Evolutionary conservation across 495 filamentous ascomycete species (phyloP).

Genomic region (Daldinia decipiens): DNA sequence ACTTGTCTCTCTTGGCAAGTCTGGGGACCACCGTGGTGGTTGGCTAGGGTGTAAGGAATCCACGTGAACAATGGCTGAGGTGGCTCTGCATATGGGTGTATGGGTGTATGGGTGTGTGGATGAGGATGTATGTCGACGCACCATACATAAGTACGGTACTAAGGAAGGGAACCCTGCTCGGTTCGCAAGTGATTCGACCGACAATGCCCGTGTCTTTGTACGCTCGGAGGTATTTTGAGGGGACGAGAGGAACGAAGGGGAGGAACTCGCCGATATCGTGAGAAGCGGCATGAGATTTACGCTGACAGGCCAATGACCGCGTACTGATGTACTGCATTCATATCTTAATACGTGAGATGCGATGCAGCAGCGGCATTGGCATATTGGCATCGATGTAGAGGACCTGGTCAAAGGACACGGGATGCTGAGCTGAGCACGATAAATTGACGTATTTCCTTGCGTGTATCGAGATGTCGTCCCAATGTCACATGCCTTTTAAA

Average conservation of each 20-base stretch:
- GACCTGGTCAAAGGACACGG: slow-evolving; percentile 22
- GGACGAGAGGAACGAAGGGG: not conserved
- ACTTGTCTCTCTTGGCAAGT: slow-evolving; percentile 44
- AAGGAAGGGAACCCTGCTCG: slow-evolving; percentile 26
- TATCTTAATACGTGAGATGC: slow-evolving; percentile 15
- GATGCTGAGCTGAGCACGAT: slow-evolving; percentile 26
- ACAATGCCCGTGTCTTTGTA: slow-evolving; percentile 29
- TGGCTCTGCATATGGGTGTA: slow-evolving; percentile 41
- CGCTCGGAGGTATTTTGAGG: slow-evolving; percentile 17
- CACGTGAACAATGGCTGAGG: slow-evolving; percentile 45
- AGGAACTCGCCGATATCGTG: slow-evolving; percentile 35
- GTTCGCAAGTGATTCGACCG: slow-evolving; percentile 30
- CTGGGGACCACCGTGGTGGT: slow-evolving; percentile 39
- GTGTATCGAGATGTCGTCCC: slow-evolving; percentile 17
- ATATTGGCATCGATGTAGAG: slow-evolving; percentile 18
- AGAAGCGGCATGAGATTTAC: slow-evolving; percentile 19
- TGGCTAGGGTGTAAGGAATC: slow-evolving; percentile 29
- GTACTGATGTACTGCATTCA: slow-evolving; percentile 18
- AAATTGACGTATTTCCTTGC: slow-evolving; percentile 17
- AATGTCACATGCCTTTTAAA: slow-evolving; percentile 36
- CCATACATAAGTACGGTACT: slow-evolving; percentile 8
- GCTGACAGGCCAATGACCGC: slow-evolving; percentile 20
- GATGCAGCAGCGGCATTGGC: slow-evolving; percentile 11
- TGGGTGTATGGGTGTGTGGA: slow-evolving; percentile 37
- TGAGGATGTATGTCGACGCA: slow-evolving; percentile 28